Percentiles rank a stretch among this genome's conserved stretches.
Conservation (phyloP, 129 eudicot species). For the Centella asiatica region DNA sequence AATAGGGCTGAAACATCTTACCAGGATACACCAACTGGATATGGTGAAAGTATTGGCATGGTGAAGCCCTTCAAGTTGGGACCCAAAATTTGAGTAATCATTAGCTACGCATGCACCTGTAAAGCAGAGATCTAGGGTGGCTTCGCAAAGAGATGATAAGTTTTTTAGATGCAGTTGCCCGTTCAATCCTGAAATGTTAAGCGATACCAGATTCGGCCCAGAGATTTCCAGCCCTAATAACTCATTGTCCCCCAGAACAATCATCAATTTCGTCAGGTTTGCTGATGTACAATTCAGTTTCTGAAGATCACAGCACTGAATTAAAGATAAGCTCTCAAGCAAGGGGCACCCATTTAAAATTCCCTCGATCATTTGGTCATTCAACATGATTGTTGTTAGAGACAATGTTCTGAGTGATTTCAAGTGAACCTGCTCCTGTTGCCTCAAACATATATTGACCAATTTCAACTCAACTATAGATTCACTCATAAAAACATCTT, state of each 20-base stretch:
- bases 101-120: background rate
- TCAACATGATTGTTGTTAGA: slow-evolving; percentile 11
- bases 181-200: slow-evolving; percentile 9
- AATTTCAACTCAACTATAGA: slow-evolving; percentile 2
- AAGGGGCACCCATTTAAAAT: slow-evolving; percentile 18
- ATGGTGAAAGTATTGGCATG: slow-evolving; percentile 18
- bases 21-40: slow-evolving; percentile 16
- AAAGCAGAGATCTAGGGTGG: slow-evolving; percentile 14
- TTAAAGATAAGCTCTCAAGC: slow-evolving; percentile 13
- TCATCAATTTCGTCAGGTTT: slow-evolving; percentile 1
- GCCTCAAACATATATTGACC: slow-evolving; percentile 12
- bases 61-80: slow-evolving; percentile 16
- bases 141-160: slow-evolving; percentile 19
- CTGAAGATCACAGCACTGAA: slow-evolving; percentile 8
- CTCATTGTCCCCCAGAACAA: slow-evolving; percentile 10
- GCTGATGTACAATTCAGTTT: slow-evolving; percentile 9
- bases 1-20: background rate
- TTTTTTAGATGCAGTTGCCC: slow-evolving; percentile 6
- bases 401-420: slow-evolving; percentile 8
- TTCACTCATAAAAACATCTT: slow-evolving; percentile 9
- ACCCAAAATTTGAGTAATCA: background rate
- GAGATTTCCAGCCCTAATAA: slow-evolving; percentile 2
- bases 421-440: slow-evolving; percentile 13
- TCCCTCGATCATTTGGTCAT: slow-evolving; percentile 8
- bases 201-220: slow-evolving; percentile 15